Conservation (phyloP, 148 eudicot genomes). For the Vaccinium corymbosum region DNA sequence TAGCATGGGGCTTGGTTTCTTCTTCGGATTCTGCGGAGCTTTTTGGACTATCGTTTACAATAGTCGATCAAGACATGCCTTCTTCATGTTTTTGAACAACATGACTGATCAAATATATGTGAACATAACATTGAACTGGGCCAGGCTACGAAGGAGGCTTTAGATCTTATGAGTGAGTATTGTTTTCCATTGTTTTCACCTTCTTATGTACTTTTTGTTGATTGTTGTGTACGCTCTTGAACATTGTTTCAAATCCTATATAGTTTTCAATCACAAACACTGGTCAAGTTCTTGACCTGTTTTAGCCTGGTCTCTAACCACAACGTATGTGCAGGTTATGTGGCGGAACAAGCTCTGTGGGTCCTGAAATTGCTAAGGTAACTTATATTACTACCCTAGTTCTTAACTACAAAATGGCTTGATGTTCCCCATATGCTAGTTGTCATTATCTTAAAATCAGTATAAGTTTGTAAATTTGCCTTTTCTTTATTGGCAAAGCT, state of each 20-base stretch:
- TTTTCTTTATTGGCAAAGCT: too few relatives aligned
- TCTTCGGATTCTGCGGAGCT: conserved; percentile 12
- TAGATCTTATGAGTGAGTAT: background rate
- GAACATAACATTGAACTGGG: background rate
- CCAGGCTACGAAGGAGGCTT: background rate
- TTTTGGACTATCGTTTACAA: background rate
- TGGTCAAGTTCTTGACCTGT: background rate
- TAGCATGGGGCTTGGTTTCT: conserved; percentile 13
- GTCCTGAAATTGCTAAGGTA: too few relatives aligned
- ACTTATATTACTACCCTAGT: background rate
- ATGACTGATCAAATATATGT: background rate
- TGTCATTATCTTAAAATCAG: too few relatives aligned
- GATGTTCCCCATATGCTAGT: too few relatives aligned
- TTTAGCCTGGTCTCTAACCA: background rate
- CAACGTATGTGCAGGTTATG: background rate
- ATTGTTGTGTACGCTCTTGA: too few relatives aligned
- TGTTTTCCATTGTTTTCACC: background rate
- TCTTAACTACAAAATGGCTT: too few relatives aligned
- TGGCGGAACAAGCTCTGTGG: background rate
- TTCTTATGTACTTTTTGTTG: too few relatives aligned
- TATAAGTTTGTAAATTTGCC: too few relatives aligned
- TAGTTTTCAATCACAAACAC: background rate
- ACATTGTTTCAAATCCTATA: background rate
- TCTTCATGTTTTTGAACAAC: background rate
- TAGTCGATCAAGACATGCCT: background rate